Conservation (phyloP, 306 rosid genomes). For the Arachis hypogaea region DNA sequence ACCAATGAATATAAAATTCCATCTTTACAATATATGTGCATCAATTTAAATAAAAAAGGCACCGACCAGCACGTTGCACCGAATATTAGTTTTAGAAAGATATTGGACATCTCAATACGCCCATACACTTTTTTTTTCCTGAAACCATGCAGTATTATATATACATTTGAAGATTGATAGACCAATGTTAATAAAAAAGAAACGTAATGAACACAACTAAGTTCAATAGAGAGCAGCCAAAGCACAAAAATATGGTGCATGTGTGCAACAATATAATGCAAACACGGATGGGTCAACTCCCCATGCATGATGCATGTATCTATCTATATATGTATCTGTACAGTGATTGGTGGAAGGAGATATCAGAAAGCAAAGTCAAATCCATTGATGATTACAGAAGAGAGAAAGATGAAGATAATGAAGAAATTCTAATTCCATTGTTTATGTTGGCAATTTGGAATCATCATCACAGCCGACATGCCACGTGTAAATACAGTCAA, state of each 20-base stretch:
- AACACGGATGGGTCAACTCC: conserved; percentile 9
- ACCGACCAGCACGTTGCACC: not conserved
- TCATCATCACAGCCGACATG: conserved; percentile 14
- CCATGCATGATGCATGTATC: not conserved
- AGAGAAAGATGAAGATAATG: not conserved
- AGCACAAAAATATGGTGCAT: not conserved
- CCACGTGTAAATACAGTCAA: conserved; percentile 29
- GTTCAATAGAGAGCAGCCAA: not conserved
- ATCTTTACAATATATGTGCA: not conserved
- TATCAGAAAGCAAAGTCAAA: conserved; percentile 32
- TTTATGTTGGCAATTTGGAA: not conserved
- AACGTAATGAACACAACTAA: not conserved
- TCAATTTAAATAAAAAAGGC: not conserved
- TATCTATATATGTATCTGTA: not conserved
- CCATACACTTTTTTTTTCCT: not conserved
- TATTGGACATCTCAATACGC: not conserved
- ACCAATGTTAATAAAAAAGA: not conserved
- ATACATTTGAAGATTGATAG: not conserved
- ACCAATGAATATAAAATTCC: not conserved
- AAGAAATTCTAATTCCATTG: not conserved
- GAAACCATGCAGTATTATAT: not conserved
- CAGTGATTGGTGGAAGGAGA: conserved; percentile 16
- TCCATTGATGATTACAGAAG: not conserved
- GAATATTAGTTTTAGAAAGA: not conserved
- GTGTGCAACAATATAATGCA: not conserved